Conservation (phyloP, 768 basidiomycete species). For the Brasilioporus rufonigricans region DNA sequence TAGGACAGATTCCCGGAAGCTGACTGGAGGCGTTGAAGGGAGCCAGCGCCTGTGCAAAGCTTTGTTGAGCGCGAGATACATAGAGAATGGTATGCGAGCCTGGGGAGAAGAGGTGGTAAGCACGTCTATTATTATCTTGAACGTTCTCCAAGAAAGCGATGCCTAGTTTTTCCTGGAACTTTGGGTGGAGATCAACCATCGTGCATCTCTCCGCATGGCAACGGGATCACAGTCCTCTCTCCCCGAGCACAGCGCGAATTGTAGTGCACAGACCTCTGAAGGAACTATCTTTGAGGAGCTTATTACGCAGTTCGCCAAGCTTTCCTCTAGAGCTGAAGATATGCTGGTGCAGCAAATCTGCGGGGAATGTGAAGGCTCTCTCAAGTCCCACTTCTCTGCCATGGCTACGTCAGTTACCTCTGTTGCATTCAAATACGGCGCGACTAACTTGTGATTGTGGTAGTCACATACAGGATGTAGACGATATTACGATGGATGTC, state of each 20-base stretch:
- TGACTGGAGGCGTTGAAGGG: conserved; percentile 84
- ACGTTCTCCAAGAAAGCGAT: conserved; percentile 1
- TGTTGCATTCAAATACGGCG: background rate
- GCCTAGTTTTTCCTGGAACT: conserved; percentile 88
- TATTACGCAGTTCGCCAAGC: conserved; percentile 56
- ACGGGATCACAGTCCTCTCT: conserved; percentile 49
- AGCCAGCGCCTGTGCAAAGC: conserved; percentile 84
- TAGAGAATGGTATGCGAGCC: conserved; percentile 61
- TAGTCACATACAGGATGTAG: conserved; percentile 13
- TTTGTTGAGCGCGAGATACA: conserved; percentile 73
- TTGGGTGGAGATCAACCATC: conserved; percentile 73
- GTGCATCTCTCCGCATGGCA: conserved; percentile 54
- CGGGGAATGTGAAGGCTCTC: conserved; percentile 72
- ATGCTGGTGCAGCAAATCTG: conserved; percentile 84
- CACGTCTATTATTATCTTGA: conserved; percentile 3
- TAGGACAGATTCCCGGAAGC: conserved; percentile 50
- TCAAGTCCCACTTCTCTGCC: conserved; percentile 70
- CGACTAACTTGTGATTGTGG: background rate
- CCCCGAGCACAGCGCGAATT: conserved; percentile 38
- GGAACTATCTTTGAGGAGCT: conserved; percentile 81
- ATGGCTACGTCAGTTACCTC: conserved; percentile 39
- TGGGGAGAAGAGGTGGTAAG: conserved; percentile 93
- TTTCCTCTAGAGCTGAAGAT: conserved; percentile 75
- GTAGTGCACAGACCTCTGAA: conserved; percentile 39
- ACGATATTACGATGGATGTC: conserved; percentile 31